phyloP scores from a whole-genome alignment of 768 basidiomycete species.

The Cyclocybe cylindracea region DNA sequence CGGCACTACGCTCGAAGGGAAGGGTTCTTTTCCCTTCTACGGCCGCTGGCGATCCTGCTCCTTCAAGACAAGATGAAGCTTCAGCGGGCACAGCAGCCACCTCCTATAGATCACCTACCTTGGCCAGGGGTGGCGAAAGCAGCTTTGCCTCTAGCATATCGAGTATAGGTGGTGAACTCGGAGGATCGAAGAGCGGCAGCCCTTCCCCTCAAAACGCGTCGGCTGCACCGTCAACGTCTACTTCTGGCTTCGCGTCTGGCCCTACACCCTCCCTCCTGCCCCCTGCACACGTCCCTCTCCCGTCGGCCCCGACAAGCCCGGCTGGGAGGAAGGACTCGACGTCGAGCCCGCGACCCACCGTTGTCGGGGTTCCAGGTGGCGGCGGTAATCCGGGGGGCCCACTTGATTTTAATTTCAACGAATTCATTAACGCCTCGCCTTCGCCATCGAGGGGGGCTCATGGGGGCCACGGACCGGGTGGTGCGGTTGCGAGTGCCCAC shows the following conservation, averaged over 20 bases:
- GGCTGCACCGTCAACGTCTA: background rate
- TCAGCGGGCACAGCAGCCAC: constrained; percentile 17
- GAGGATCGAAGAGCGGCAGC: constrained; percentile 11
- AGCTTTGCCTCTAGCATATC: constrained; percentile 47
- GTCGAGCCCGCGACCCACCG: constrained; percentile 36
- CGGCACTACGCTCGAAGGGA: constrained; percentile 58
- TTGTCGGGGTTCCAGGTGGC: constrained; percentile 18
- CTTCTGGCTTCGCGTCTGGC: constrained; percentile 5
- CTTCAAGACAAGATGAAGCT: constrained; percentile 18
- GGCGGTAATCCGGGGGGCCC: constrained; percentile 22
- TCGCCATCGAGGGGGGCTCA: constrained; percentile 46
- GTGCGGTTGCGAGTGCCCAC: constrained; percentile 18
- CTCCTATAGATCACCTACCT: constrained; percentile 17
- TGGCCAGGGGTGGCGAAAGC: constrained; percentile 36
- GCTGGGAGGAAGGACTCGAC: constrained; percentile 19
- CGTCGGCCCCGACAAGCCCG: constrained; percentile 22
- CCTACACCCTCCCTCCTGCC: constrained; percentile 19
- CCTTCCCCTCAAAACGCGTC: constrained; percentile 1
- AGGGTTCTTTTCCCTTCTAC: constrained; percentile 68
- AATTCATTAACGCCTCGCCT: constrained; percentile 75
- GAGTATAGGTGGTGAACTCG: constrained; percentile 37
- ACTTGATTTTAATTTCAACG: constrained; percentile 63
- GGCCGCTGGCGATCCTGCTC: constrained; percentile 21
- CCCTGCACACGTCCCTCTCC: constrained; percentile 22
- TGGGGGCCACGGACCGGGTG: constrained; percentile 12